Conservation (phyloP, 768 basidiomycete genomes). For the Solioccasus polychromus region DNA sequence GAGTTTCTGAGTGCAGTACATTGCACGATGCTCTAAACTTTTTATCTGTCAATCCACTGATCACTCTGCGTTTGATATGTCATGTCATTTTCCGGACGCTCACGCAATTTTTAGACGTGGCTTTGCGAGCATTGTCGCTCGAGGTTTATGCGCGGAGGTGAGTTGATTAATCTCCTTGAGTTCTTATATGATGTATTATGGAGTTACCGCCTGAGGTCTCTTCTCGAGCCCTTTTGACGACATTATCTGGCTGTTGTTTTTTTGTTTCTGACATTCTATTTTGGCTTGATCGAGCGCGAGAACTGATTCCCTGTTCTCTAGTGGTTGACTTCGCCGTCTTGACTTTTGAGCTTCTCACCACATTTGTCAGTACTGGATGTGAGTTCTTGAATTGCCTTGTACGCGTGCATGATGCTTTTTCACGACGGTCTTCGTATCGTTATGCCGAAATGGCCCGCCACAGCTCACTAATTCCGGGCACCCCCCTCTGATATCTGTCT, state of each 20-base stretch:
- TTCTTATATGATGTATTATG: conserved; percentile 38
- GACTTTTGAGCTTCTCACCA: too few species aligned
- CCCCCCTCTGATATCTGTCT: conserved; percentile 57
- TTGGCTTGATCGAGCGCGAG: not conserved
- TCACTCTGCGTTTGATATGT: conserved; percentile 6
- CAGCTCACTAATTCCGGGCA: conserved; percentile 82
- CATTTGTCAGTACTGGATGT: too few species aligned
- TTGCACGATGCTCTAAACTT: conserved; percentile 66
- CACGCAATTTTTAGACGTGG: conserved; percentile 6
- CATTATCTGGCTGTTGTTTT: conserved; percentile 76
- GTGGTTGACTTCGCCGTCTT: not conserved
- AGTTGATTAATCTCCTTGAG: not conserved
- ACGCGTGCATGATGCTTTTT: conserved; percentile 15
- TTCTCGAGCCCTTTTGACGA: conserved; percentile 52
- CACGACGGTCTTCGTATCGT: conserved; percentile 92
- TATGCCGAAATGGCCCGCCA: conserved; percentile 91
- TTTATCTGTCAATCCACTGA: conserved; percentile 68
- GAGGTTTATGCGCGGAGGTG: not conserved
- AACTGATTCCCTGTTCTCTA: too few species aligned
- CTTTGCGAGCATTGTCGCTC: not conserved
- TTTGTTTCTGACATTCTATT: conserved; percentile 47
- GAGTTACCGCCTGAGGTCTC: conserved; percentile 84
- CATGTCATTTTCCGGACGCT: not conserved
- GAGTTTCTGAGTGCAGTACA: conserved; percentile 79
- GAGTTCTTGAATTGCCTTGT: not conserved